Conservation (phyloP, 495 filamentous ascomycete species). For the Oidiodendron maius region DNA sequence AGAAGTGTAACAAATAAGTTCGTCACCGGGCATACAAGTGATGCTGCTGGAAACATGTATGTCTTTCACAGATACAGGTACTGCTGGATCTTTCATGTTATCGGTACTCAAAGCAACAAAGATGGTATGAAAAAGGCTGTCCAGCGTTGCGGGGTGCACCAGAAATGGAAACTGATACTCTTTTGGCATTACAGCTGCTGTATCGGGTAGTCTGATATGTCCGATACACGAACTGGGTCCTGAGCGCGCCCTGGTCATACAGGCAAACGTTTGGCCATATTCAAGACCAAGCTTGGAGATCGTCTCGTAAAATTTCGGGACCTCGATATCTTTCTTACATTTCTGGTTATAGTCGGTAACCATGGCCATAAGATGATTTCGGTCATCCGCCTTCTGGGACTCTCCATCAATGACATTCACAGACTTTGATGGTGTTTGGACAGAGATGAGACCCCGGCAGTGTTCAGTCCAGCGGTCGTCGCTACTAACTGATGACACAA, state of each 20-base stretch:
- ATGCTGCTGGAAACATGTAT: background rate
- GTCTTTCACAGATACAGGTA: no score
- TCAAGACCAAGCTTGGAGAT: background rate
- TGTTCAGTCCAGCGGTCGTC: background rate
- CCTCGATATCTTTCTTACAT: background rate
- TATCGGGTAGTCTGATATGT: constrained; percentile 10
- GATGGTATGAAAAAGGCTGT: constrained; percentile 19
- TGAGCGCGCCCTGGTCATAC: constrained; percentile 28
- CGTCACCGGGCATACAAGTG: background rate
- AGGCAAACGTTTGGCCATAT: background rate
- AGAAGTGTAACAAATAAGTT: no score
- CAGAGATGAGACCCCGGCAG: background rate
- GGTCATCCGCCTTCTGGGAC: background rate
- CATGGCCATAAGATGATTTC: background rate
- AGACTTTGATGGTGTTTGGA: no score
- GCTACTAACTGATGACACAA: background rate
- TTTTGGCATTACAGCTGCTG: constrained; percentile 31
- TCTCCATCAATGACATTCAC: no score
- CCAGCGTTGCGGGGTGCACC: constrained; percentile 43
- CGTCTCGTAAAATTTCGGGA: background rate
- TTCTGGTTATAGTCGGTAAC: background rate
- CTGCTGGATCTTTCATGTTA: no score
- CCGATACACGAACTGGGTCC: constrained; percentile 33
- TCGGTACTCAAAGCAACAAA: background rate
- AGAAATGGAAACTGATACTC: constrained; percentile 35